These are phyloP conservation scores for Ceratocystiopsis sp. DNA, from an alignment of 2,329 filamentous ascomycete genomes.

Conservation along the genomic window DNA sequence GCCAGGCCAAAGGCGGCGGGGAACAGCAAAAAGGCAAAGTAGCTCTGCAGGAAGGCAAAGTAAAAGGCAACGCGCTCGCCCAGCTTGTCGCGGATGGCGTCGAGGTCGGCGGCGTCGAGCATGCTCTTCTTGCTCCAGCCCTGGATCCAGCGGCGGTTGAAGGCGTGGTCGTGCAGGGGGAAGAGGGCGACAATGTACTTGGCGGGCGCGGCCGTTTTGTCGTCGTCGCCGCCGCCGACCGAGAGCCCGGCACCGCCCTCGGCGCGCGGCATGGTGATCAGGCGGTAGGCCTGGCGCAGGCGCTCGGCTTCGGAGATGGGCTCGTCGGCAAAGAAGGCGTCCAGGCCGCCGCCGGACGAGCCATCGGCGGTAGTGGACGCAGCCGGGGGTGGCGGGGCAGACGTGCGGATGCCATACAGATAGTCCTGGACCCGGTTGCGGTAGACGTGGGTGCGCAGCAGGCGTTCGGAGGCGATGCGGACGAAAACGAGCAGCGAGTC, in stretches of 20 bases:
- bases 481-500: slow-evolving; percentile 69
- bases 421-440: slow-evolving; percentile 82
- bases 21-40: slow-evolving; percentile 53
- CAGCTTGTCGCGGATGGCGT: slow-evolving; percentile 49
- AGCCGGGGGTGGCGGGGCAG: slow-evolving; percentile 34
- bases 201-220: slow-evolving; percentile 40
- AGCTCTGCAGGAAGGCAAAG: slow-evolving; percentile 67
- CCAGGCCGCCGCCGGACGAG: slow-evolving; percentile 28
- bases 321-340: slow-evolving; percentile 49
- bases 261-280: slow-evolving; percentile 56
- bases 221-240: slow-evolving; percentile 18
- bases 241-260: slow-evolving; percentile 60
- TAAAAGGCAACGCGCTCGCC: slow-evolving; percentile 61
- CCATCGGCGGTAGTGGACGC: slow-evolving; percentile 17
- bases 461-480: slow-evolving; percentile 56
- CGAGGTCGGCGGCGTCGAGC: slow-evolving; percentile 48
- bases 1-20: slow-evolving; percentile 51
- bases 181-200: slow-evolving; percentile 57
- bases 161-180: slow-evolving; percentile 58
- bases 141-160: slow-evolving; percentile 62
- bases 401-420: slow-evolving; percentile 71
- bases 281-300: slow-evolving; percentile 70
- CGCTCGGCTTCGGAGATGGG: slow-evolving; percentile 79
- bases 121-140: slow-evolving; percentile 57
- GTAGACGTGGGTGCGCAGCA: slow-evolving; percentile 68